phyloP scores from a whole-genome alignment of 768 basidiomycete genomes.

The Suillus plorans region DNA sequence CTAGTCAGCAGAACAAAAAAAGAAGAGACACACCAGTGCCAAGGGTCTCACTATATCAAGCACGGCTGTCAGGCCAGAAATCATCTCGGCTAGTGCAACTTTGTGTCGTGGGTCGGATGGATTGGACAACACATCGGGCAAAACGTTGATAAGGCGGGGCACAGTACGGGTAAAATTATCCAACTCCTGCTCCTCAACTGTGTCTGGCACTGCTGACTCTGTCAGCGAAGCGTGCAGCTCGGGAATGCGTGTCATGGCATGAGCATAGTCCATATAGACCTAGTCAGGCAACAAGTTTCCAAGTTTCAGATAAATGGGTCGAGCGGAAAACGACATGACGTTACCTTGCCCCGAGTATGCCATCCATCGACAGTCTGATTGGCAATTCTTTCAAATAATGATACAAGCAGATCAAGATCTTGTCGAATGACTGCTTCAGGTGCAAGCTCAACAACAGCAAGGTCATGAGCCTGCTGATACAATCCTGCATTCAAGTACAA shows the following conservation, averaged over 20 bases:
- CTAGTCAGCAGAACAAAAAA: slow-evolving; percentile 4
- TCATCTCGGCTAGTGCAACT: slow-evolving; percentile 74
- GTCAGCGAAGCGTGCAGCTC: slow-evolving; percentile 47
- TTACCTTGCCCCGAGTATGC: slow-evolving; percentile 82
- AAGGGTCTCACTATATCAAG: slow-evolving; percentile 62
- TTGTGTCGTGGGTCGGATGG: slow-evolving; percentile 60
- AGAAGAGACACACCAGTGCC: slow-evolving; percentile 50
- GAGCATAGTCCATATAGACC: slow-evolving; percentile 73
- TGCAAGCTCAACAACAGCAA: slow-evolving; percentile 84
- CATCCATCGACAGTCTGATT: slow-evolving; percentile 65
- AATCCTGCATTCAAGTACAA: slow-evolving; percentile 69
- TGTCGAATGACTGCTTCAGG: slow-evolving; percentile 77
- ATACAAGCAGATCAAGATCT: slow-evolving; percentile 56
- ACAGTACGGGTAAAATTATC: slow-evolving; percentile 59
- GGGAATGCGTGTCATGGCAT: slow-evolving; percentile 60
- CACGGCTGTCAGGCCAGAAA: slow-evolving; percentile 54
- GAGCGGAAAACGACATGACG: slow-evolving; percentile 7
- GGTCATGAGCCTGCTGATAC: slow-evolving; percentile 73
- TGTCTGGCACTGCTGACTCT: slow-evolving; percentile 45
- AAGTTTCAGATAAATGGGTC: slow-evolving; percentile 11
- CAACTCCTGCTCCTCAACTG: slow-evolving; percentile 48
- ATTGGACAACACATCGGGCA: slow-evolving; percentile 68
- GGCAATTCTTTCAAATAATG: slow-evolving; percentile 68
- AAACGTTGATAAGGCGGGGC: slow-evolving; percentile 62
- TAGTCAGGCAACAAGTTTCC: slow-evolving; percentile 24